Conservation (phyloP, 352 stramenopile genomes). For the Phytophthora palmivora region DNA sequence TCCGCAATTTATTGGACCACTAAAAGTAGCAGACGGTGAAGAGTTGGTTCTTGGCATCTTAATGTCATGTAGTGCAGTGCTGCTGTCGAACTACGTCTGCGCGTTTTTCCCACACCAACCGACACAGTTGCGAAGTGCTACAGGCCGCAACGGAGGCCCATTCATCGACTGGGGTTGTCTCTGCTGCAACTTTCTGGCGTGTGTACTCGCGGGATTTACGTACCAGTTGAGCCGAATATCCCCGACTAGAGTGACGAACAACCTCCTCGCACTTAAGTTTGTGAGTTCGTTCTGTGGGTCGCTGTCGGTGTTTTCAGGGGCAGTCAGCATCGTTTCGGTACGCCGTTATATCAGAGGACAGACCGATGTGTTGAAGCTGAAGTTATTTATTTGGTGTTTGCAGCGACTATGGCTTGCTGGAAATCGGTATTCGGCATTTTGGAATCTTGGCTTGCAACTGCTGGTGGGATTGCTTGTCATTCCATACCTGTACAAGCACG, state of each 20-base stretch:
- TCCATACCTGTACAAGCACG: conserved; percentile 67
- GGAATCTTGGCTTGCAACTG: conserved; percentile 57
- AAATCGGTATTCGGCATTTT: conserved; percentile 53
- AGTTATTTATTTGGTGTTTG: conserved; percentile 2
- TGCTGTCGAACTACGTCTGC: conserved; percentile 63
- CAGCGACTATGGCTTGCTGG: conserved; percentile 59
- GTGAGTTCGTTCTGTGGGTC: conserved; percentile 83
- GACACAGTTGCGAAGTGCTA: conserved; percentile 16
- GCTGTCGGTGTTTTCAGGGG: conserved; percentile 66
- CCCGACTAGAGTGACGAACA: conserved; percentile 47
- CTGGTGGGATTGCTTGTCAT: conserved; percentile 62
- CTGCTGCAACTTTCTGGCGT: conserved; percentile 63
- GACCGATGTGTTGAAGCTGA: conserved; percentile 1
- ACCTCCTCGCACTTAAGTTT: conserved; percentile 75
- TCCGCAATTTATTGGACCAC: conserved; percentile 68
- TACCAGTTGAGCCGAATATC: conserved; percentile 64
- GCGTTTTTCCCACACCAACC: conserved; percentile 31
- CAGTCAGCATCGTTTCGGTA: conserved; percentile 65
- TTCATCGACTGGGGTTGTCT: conserved; percentile 69
- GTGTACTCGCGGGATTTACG: conserved; percentile 52
- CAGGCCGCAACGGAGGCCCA: conserved; percentile 19
- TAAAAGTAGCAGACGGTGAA: conserved; percentile 71
- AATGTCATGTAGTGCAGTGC: conserved; percentile 71
- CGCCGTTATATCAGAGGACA: background rate
- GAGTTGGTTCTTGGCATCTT: conserved; percentile 75